A percentile compares a stretch with the other conserved stretches of the same genome.
Evolutionary conservation across 352 stramenopile genomes (phyloP).

Genomic region (Vaucheria bursata): DNA sequence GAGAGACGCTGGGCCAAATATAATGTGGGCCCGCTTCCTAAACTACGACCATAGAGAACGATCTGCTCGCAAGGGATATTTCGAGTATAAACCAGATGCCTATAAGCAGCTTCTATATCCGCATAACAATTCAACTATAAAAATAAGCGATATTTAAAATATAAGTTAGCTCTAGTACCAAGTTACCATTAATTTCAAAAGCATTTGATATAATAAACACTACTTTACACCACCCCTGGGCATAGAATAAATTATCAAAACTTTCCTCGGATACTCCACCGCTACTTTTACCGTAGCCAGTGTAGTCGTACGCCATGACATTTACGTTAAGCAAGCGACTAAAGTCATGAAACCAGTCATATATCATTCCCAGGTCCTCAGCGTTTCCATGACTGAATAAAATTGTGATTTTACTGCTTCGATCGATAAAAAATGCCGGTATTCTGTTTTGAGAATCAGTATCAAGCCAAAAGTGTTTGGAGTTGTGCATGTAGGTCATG

Average conservation of each 20-base stretch:
- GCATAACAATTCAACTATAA: slow-evolving; percentile 86
- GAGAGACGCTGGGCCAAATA: slow-evolving; percentile 88
- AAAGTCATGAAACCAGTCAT: slow-evolving; percentile 52
- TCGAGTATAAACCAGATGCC: slow-evolving; percentile 82
- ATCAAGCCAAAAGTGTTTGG: slow-evolving; percentile 49
- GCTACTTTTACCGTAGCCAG: slow-evolving; percentile 82
- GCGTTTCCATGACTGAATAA: slow-evolving; percentile 49
- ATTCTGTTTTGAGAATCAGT: slow-evolving; percentile 41
- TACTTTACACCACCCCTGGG: no score
- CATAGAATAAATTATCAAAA: no score
- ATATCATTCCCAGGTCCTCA: slow-evolving; percentile 49
- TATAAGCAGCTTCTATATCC: slow-evolving; percentile 87
- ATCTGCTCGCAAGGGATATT: slow-evolving; percentile 80
- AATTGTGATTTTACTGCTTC: slow-evolving; percentile 34
- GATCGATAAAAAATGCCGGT: slow-evolving; percentile 40
- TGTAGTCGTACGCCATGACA: slow-evolving; percentile 85
- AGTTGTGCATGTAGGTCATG: slow-evolving; percentile 42
- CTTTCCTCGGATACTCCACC: slow-evolving; percentile 63
- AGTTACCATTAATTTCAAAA: no score
- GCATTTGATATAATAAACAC: no score
- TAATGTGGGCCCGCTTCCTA: slow-evolving; percentile 81
- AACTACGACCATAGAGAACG: slow-evolving; percentile 81
- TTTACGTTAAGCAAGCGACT: slow-evolving; percentile 59
- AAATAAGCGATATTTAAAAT: no score
- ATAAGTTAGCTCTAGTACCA: no score